phyloP scores from a whole-genome alignment of 768 basidiomycete species.

The Collybia sp. region DNA sequence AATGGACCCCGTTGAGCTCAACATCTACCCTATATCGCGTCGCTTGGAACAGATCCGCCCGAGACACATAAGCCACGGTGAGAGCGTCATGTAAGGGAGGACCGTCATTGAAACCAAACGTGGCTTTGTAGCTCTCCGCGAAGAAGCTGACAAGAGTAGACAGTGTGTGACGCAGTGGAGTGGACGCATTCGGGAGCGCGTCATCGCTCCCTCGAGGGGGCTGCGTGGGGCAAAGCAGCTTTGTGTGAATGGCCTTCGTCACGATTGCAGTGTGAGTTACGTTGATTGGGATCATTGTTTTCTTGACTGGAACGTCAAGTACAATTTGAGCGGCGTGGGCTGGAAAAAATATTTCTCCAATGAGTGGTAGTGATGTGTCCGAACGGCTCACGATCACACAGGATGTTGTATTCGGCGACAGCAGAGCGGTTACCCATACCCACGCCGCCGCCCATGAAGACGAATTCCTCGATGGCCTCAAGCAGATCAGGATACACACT shows the following conservation, averaged over 20 bases:
- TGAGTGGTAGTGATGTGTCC: not conserved
- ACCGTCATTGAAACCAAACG: conserved; percentile 79
- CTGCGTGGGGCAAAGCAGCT: conserved; percentile 39
- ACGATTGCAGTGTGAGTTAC: conserved; percentile 86
- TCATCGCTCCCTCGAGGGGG: conserved; percentile 6
- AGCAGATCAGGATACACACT: conserved; percentile 47
- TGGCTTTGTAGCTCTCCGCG: conserved; percentile 62
- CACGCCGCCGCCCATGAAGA: conserved; percentile 91
- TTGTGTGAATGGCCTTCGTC: conserved; percentile 44
- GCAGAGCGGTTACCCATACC: conserved; percentile 79
- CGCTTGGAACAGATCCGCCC: conserved; percentile 59
- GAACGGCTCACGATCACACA: conserved; percentile 69
- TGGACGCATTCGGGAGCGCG: conserved; percentile 26
- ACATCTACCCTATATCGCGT: conserved; percentile 77
- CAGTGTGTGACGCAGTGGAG: conserved; percentile 62
- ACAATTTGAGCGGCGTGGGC: conserved; percentile 85
- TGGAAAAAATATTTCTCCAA: conserved; percentile 16
- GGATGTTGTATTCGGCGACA: conserved; percentile 79
- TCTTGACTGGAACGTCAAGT: conserved; percentile 62
- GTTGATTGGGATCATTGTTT: conserved; percentile 80
- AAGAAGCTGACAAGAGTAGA: conserved; percentile 76
- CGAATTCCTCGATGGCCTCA: conserved; percentile 61
- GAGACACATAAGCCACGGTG: conserved; percentile 70
- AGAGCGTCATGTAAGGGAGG: conserved; percentile 88
- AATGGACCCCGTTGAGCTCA: conserved; percentile 64